Evolutionary conservation across 2,329 filamentous ascomycete genomes (phyloP).

Genomic region (Tolypocladium pustulatum): DNA sequence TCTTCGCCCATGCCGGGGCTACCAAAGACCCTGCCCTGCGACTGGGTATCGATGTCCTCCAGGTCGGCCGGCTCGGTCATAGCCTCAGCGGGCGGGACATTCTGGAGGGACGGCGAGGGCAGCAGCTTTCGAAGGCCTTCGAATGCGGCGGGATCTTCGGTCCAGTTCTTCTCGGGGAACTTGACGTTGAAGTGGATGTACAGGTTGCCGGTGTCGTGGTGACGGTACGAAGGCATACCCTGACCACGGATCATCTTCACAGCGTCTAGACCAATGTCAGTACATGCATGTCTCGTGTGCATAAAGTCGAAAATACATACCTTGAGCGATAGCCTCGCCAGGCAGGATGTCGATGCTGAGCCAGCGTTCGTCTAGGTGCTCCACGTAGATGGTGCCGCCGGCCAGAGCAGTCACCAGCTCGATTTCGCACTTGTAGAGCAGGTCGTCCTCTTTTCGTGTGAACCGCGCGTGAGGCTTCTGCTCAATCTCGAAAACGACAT

Average conservation of each 20-base stretch:
- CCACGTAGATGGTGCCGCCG: slow-evolving; percentile 81
- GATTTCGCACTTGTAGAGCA: slow-evolving; percentile 91
- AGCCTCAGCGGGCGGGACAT: slow-evolving; percentile 63
- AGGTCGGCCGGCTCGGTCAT: slow-evolving; percentile 88
- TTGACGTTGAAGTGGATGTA: slow-evolving; percentile 98
- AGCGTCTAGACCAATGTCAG: slow-evolving; percentile 46
- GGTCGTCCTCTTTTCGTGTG: slow-evolving; percentile 90
- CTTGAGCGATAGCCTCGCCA: slow-evolving; percentile 87
- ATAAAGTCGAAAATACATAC: slow-evolving; percentile 41
- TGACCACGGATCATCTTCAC: slow-evolving; percentile 93
- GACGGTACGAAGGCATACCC: slow-evolving; percentile 92
- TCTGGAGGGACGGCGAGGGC: slow-evolving; percentile 55
- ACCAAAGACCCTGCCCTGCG: slow-evolving; percentile 56
- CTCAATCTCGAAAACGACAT: slow-evolving; percentile 97
- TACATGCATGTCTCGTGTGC: background rate
- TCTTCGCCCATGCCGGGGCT: slow-evolving; percentile 55
- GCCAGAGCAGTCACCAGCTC: slow-evolving; percentile 91
- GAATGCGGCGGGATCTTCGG: slow-evolving; percentile 57
- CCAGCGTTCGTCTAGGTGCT: slow-evolving; percentile 97
- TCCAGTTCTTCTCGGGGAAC: slow-evolving; percentile 76
- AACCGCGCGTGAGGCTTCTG: slow-evolving; percentile 97
- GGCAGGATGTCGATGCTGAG: slow-evolving; percentile 85
- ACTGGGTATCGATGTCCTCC: slow-evolving; percentile 68
- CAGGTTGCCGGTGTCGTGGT: slow-evolving; percentile 91
- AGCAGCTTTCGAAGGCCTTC: slow-evolving; percentile 74